These are phyloP conservation scores for Macrophomina pseudophaseolina DNA, from an alignment of 2,329 filamentous ascomycete species.

Conservation along the genomic window DNA sequence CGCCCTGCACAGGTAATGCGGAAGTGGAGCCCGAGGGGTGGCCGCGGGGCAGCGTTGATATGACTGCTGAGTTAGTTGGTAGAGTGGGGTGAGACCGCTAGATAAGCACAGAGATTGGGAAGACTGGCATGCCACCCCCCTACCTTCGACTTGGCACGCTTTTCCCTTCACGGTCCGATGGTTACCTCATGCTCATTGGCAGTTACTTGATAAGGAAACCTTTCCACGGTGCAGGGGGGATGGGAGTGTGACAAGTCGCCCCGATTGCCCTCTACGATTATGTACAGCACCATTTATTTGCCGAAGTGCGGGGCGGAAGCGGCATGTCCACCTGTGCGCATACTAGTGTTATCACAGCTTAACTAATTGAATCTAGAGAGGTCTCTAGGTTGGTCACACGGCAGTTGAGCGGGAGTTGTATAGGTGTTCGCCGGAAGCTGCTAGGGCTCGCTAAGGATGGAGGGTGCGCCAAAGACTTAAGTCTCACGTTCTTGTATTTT, in stretches of 20 bases:
- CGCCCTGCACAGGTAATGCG: neutral
- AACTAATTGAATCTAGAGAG: neutral
- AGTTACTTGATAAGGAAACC: too few species aligned
- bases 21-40: constrained; percentile 1
- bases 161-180: too few species aligned
- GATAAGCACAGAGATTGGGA: neutral
- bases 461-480: too few species aligned
- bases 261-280: too few species aligned
- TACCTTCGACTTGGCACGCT: too few species aligned
- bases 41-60: constrained; percentile 2
- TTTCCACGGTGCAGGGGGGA: too few species aligned
- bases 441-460: too few species aligned
- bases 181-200: too few species aligned
- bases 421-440: neutral
- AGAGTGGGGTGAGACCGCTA: neutral
- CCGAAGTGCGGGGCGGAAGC: neutral
- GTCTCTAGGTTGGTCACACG: neutral
- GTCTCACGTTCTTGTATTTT: too few species aligned
- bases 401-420: neutral
- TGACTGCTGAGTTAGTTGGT: neutral
- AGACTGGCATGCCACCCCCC: too few species aligned
- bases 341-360: neutral
- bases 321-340: neutral
- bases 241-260: too few species aligned
- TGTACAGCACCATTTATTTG: neutral